Evolutionary conservation across 768 basidiomycete genomes (phyloP), one percentile per base, ranked within the genome.

Genomic region (Kwoniella sp.): DNA sequence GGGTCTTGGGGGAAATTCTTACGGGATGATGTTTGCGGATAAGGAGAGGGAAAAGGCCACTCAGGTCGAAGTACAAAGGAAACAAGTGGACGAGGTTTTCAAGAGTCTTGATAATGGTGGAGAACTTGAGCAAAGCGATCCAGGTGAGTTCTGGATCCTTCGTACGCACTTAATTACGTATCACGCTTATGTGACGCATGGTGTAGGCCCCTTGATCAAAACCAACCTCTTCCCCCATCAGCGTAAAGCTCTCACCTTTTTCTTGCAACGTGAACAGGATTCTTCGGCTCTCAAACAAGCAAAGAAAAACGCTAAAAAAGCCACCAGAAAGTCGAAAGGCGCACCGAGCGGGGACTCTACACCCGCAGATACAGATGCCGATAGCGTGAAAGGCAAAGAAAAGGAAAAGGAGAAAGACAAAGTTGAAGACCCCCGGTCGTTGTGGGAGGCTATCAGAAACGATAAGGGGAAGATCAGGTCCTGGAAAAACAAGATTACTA

Each of bases 201-300:
- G 17, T 4, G 7, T 67, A 82, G 81, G 82, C 23, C 77, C 80
- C 0, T 75, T 81, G 61, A 87, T 99, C 59, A 89, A 89, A 38
- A 96, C 96, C 23, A 85, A 82, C 53, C 84, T 99, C 8, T 99
- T 98, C 82, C 92, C 95, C 22, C 96, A 99, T 84, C 96, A 99
- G 82, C 95, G 93, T 82, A 95, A 95, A 81, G 96, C 95, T 25
- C 84, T 99, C 22, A 93, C 95, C 1, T 99, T 99, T 82, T 84
- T 99, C 55, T 84, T 97, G 22, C 92, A 96, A 75, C 86, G 96
- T 29, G 84, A 77, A 88, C 90, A 77, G n/a, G 81, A 82, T 55
- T 56, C 56, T 26, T 72, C 74, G 30, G 65, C 67, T 45, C 61
- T 80, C 26, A 80, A 78, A 63, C 64, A 70, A 30, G 74, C 75